Base-by-base conservation (phyloP, 208 protist species). In the Strigomonas culicis region DNA sequence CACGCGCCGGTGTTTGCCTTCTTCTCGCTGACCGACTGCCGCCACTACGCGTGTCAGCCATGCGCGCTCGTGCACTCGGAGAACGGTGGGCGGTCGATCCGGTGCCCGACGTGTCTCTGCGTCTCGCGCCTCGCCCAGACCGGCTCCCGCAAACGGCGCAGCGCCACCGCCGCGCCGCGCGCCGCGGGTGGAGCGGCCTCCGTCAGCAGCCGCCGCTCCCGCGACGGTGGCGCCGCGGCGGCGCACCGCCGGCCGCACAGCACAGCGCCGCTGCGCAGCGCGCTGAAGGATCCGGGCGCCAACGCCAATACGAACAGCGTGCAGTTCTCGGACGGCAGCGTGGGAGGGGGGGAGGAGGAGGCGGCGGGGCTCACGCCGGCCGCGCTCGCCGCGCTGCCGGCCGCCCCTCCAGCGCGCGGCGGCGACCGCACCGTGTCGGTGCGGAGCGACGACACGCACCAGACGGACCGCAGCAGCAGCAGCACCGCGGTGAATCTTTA, bases 31-130 rank as follows among this genome's bases (percentile, higher is more conserved):
- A 77, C 92, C 1, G 85, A 95, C 74, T 95, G 88, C 69, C 80
- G 83, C n/a, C 88, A 95, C 72, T 92, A 92, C 72, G 86, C 80
- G 21, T 95, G 88, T 53, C 88, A 95, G 75, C 88, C 88, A n/a
- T 95, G 88, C 63, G 88, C 88, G 6, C 74, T 95, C 32, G 88
- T 95, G 19, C 63, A 90, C 68, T 92, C 81, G 63, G 82, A 92
- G 60, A 86, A 90, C 58, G 84, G 78, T 0, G 88, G 88, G 0
- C 77, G 82, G 19, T 71, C 66, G 52, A 91, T 95, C 65, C 43
- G 51, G 30, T 95, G 88, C 61, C 88, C 88, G 10, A 66, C 65
- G 56, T 95, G 88, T 66, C 68, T 84, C 70, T 87, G 79, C 59
- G 59, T 84, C 31, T 95, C 88, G 10, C 82, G 88, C 0, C 80